Percentiles rank a stretch among this genome's conserved stretches.
Evolutionary conservation across 805 yeast genomes (phyloP).

Genomic region (Candida xiaguanensis): DNA sequence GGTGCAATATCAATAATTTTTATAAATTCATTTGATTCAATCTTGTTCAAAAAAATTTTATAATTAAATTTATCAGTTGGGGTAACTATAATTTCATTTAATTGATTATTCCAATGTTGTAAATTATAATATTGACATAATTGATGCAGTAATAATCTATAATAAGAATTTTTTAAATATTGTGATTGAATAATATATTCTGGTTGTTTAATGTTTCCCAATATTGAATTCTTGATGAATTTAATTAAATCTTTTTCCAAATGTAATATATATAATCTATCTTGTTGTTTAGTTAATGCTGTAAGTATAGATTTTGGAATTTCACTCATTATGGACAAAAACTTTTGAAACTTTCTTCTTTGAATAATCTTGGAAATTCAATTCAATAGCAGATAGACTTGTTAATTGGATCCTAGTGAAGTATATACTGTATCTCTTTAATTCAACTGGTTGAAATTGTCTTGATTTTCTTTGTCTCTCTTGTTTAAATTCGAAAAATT

Average conservation of each 20-base stretch:
- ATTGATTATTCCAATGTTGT: slow-evolving; percentile 42
- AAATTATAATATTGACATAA: slow-evolving; percentile 63
- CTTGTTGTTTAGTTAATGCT: slow-evolving; percentile 20
- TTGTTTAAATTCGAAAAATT: neutral
- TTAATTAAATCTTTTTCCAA: slow-evolving; percentile 19
- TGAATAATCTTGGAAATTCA: too few relatives aligned
- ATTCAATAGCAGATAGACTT: too few relatives aligned
- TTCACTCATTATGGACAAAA: slow-evolving; percentile 11
- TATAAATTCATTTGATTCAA: slow-evolving; percentile 5
- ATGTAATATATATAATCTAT: slow-evolving; percentile 17
- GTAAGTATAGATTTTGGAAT: slow-evolving; percentile 17
- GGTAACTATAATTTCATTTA: slow-evolving; percentile 21
- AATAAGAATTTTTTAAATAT: slow-evolving; percentile 61
- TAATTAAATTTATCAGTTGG: slow-evolving; percentile 15
- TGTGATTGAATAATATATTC: slow-evolving; percentile 15
- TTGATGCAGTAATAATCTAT: slow-evolving; percentile 64
- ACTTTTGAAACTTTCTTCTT: too few relatives aligned
- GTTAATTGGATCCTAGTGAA: too few relatives aligned
- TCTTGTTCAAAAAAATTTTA: slow-evolving; percentile 7
- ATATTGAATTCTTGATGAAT: slow-evolving; percentile 15
- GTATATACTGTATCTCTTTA: too few relatives aligned
- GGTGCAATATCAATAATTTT: slow-evolving; percentile 11
- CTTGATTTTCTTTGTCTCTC: too few relatives aligned
- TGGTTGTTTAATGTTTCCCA: slow-evolving; percentile 8
- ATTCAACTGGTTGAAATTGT: too few relatives aligned